phyloP scores from a whole-genome alignment of 441 rosid genomes.

The Aquilaria agallochum region DNA sequence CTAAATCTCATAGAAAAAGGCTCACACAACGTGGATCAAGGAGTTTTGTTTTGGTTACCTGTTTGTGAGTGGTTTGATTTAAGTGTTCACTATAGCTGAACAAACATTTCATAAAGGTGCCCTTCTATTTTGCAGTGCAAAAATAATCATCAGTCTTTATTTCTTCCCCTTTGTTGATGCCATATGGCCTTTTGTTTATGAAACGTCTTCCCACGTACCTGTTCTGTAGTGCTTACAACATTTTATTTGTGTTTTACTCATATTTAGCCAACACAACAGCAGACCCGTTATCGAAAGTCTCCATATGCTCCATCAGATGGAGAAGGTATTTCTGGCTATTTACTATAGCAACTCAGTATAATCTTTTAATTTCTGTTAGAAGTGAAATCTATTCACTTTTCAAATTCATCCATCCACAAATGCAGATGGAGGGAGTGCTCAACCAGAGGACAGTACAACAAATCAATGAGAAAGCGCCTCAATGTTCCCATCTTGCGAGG shows the following conservation, averaged over 20 bases:
- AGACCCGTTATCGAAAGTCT: constrained; percentile 90
- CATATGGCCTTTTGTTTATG: no score
- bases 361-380: neutral
- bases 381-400: constrained; percentile 5
- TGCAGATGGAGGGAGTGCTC: constrained; percentile 66
- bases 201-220: neutral
- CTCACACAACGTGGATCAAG: no score
- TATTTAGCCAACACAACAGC: constrained; percentile 90
- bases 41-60: no score
- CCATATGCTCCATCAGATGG: constrained; percentile 77
- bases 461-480: constrained; percentile 35
- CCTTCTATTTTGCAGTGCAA: no score
- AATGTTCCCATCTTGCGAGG: constrained; percentile 22
- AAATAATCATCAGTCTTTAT: no score
- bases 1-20: no score
- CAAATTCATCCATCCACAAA: constrained; percentile 12
- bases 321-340: constrained; percentile 44
- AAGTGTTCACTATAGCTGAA: no score
- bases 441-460: constrained; percentile 47
- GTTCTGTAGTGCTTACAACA: constrained; percentile 10
- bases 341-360: constrained; percentile 1
- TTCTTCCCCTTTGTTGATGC: no score
- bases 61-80: no score
- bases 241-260: constrained; percentile 1
- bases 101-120: no score